Base-by-base conservation (phyloP, 2,329 filamentous ascomycete species). In the Penicillium sp. region DNA sequence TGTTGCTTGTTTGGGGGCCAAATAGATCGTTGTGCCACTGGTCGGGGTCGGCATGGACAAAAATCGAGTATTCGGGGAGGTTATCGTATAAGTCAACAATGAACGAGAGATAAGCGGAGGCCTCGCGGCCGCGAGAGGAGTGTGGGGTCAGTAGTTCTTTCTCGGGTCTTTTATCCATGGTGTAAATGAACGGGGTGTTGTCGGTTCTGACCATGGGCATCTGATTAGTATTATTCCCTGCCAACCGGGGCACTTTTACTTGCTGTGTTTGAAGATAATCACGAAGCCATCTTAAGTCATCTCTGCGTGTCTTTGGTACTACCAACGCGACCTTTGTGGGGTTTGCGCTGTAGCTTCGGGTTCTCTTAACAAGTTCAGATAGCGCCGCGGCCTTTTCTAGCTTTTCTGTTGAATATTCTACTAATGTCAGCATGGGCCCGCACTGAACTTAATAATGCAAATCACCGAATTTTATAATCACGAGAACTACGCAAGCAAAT, bases 61-160 rank as follows among this genome's bases (percentile, higher is more conserved):
- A 85, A 54, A 87, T 80, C 17, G 77, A 77, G 57, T 86, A 75
- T 61, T 85, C 82, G 3, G 83, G 80, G 3, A 87, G 76, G 6
- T 76, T 63, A 60, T 86, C 78, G 73, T 87, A 87, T 68, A 82
- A 79, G 66, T 86, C 82, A 66, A 85, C 80, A 61, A 87, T 79
- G 69, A 85, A 86, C n/a, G 79, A 82, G 25, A 86, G 75, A 65
- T 87, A 86, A 6, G 84, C 79, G 71, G 85, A 81, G 27, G 81
- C 83, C 69, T 88, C 85, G 61, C 85, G 81, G 19, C 85, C 85
- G 68, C 86, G 57, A 45, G 36, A 25, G 6, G 49, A 55, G 9
- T 43, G 29, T 33, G 66, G 36, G 4, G 51, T n/a, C 1, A 65
- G 59, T 1, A 65, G 49, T 7, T 55, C 55, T 8, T 42, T 42